These are phyloP conservation scores for Rhododendron williamsianum DNA, from an alignment of 148 eudicot genomes.

Conservation along the genomic window DNA sequence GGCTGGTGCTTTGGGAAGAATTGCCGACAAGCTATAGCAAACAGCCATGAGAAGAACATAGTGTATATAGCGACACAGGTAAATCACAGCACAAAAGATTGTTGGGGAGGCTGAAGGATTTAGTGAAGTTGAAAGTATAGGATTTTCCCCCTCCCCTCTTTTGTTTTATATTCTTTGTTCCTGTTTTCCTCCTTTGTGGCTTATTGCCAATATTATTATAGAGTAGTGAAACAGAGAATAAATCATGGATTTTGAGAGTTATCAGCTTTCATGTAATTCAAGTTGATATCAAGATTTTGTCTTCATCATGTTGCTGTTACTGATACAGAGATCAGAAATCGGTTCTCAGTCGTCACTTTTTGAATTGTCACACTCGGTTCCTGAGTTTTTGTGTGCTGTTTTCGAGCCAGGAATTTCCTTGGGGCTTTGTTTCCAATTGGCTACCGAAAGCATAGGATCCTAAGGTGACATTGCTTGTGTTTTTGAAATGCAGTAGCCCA, in stretches of 20 bases:
- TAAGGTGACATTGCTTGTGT: neutral
- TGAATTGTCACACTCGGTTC: neutral
- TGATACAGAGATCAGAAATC: neutral
- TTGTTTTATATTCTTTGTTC: neutral
- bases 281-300: neutral
- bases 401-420: neutral
- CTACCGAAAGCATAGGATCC: neutral
- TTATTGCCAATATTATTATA: conserved; percentile 9
- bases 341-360: neutral
- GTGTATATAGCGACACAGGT: conserved; percentile 12
- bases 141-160: neutral
- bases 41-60: neutral
- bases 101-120: conserved; percentile 13
- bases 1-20: conserved; percentile 79
- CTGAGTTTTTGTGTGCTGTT: neutral
- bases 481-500: neutral
- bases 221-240: conserved; percentile 11
- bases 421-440: neutral
- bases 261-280: conserved; percentile 1
- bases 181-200: neutral
- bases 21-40: conserved; percentile 85
- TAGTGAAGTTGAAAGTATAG: neutral
- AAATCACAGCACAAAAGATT: conserved; percentile 1
- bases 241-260: conserved; percentile 8
- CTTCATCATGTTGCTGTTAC: neutral